Evolutionary conservation across 768 basidiomycete genomes (phyloP), one percentile per base, ranked within the genome.

Genomic region (Mycena haematopus): DNA sequence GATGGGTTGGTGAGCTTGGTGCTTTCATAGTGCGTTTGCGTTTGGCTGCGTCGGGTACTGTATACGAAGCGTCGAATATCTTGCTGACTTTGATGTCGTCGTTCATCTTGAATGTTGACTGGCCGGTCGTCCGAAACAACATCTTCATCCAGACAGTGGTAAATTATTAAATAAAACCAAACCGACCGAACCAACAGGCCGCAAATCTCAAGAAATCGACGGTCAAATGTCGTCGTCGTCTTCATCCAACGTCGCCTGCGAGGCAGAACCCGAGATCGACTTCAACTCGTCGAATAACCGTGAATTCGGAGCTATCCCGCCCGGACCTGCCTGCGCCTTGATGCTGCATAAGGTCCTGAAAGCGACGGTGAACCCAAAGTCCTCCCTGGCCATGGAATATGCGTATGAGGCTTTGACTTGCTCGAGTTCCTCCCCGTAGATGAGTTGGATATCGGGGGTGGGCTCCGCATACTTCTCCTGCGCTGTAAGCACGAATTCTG

Each of bases 361-460:
- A 0, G 88, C 87, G 33, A 89, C 80, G 0, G 66, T 65, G 67
- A 87, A 87, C 0, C 74, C 87, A 56, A 90, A 88, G 0, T 52
- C 47, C 9, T 67, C 66, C 0, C 10, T 13, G 36, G 6, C 58
- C 10, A 65, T 31, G 1, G 64, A 64, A 56, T 84, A 84, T 0
- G 89, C 88, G 42, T 77, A 85, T 0, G 89, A 88, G 0, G 88
- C 86, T 67, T 85, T 87, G 24, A 88, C 67, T 51, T 81, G 73
- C 8, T 80, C 76, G 22, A 80, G 47, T 52, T 46, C 70, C 52
- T 1, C 56, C 21, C 40, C 68, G 68, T 5, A 36, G 55, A 73
- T 71, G 15, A 75, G 71, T 40, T 40, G 9, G 0, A 76, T 70
- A 31, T 52, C 71, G 1, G 60, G 63, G 14, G 77, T 72, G 36